Evolutionary conservation across 202 grass and related monocot species (phyloP).

Genomic region (Setaria italica): DNA sequence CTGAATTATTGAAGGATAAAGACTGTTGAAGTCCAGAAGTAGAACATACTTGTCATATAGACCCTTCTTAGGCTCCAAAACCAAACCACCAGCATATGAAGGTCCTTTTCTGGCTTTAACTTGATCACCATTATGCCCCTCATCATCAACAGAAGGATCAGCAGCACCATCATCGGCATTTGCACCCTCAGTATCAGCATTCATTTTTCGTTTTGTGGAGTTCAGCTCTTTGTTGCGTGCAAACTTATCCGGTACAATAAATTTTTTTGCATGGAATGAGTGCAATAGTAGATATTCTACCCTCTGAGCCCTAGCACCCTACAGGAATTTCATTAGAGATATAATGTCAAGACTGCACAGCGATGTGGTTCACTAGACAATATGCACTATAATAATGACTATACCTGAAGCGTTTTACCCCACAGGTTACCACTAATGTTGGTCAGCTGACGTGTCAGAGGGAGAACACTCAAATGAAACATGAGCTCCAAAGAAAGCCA

Average conservation of each 20-base stretch:
- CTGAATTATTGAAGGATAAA: slow-evolving; percentile 99
- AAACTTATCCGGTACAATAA: slow-evolving; percentile 91
- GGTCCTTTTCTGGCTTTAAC: slow-evolving; percentile 85
- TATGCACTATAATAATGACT: slow-evolving; percentile 14
- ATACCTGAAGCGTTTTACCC: slow-evolving; percentile 99
- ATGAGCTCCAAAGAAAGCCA: slow-evolving; percentile 96
- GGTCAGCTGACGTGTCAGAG: slow-evolving; percentile 89
- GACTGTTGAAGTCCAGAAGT: slow-evolving; percentile 97
- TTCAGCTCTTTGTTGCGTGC: slow-evolving; percentile 65
- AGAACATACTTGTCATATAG: slow-evolving; percentile 97
- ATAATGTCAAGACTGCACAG: slow-evolving; percentile 37
- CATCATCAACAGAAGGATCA: slow-evolving; percentile 57
- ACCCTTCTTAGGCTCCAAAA: slow-evolving; percentile 98
- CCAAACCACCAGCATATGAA: slow-evolving; percentile 94
- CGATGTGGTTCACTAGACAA: slow-evolving; percentile 28
- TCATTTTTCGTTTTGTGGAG: slow-evolving; percentile 69
- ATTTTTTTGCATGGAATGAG: slow-evolving; percentile 95
- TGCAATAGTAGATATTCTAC: slow-evolving; percentile 96
- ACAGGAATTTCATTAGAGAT: slow-evolving; percentile 37
- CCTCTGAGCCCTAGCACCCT: slow-evolving; percentile 98
- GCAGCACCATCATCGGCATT: slow-evolving; percentile 50
- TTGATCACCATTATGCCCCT: slow-evolving; percentile 64
- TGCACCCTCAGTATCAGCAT: slow-evolving; percentile 58
- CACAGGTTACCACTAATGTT: slow-evolving; percentile 99
- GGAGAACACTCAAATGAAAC: slow-evolving; percentile 96